These are phyloP conservation scores for Calycina marina DNA, from an alignment of 2,329 filamentous ascomycete species.

Conservation along the genomic window DNA sequence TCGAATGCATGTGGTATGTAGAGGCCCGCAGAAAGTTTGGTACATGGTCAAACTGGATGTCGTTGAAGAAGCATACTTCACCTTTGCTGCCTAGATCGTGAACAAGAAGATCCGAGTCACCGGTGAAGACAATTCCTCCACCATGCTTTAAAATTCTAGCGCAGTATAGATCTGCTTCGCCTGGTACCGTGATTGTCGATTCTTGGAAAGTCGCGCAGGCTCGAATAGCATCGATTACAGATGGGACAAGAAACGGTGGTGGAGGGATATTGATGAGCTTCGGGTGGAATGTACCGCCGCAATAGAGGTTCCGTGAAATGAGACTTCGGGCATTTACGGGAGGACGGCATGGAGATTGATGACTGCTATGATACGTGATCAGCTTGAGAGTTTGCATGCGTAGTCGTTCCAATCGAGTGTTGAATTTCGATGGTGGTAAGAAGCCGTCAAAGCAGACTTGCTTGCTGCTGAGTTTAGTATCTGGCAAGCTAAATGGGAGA, in stretches of 20 bases:
- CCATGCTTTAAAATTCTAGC: constrained; percentile 43
- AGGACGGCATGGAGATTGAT: constrained; percentile 8
- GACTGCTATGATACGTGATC: constrained; percentile 12
- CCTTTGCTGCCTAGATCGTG: constrained; percentile 51
- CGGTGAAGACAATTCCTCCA: constrained; percentile 51
- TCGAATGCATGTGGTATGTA: constrained; percentile 27
- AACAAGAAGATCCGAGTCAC: constrained; percentile 76
- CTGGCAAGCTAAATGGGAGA: no score
- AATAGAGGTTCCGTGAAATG: constrained; percentile 10
- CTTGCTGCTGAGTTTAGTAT: constrained; percentile 38
- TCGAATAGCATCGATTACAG: constrained; percentile 57
- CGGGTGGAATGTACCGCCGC: constrained; percentile 10
- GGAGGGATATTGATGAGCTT: constrained; percentile 23
- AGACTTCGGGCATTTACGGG: constrained; percentile 11
- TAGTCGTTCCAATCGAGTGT: constrained; percentile 16
- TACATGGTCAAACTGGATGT: constrained; percentile 28
- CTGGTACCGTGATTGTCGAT: constrained; percentile 49
- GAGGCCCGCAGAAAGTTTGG: constrained; percentile 13
- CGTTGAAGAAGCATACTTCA: constrained; percentile 52
- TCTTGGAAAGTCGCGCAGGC: constrained; percentile 27
- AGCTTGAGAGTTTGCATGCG: constrained; percentile 14
- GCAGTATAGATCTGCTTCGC: constrained; percentile 76
- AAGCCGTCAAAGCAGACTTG: constrained; percentile 78
- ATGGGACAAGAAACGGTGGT: constrained; percentile 60
- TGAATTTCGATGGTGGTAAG: constrained; percentile 38